These are phyloP conservation scores for Ogataea corticis DNA, from an alignment of 805 yeast species.

Conservation along the genomic window DNA sequence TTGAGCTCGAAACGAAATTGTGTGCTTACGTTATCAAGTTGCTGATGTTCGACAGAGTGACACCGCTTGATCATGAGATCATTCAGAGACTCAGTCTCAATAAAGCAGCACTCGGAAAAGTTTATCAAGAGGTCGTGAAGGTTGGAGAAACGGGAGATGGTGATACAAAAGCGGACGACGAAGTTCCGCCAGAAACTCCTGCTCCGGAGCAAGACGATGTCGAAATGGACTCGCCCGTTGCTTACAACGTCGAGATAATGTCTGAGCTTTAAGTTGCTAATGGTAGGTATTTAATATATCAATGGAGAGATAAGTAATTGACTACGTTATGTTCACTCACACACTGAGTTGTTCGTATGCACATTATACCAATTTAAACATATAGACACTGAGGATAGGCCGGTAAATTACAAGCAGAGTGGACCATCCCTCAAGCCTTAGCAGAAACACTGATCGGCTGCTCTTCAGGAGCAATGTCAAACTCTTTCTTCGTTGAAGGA, in stretches of 20 bases:
- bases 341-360: constrained; percentile 13
- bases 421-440: constrained; percentile 17
- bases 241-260: not conserved
- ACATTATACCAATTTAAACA: constrained; percentile 7
- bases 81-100: constrained; percentile 28
- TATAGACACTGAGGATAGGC: no score
- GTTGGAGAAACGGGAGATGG: not conserved
- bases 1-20: constrained; percentile 23
- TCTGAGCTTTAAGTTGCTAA: constrained; percentile 1
- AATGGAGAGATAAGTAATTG: not conserved
- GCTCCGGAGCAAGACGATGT: constrained; percentile 1
- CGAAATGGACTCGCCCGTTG: constrained; percentile 10
- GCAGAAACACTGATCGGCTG: constrained; percentile 30
- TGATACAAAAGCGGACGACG: not conserved
- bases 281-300: no score
- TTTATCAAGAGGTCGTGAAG: constrained; percentile 18
- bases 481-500: constrained; percentile 33
- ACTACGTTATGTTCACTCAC: constrained; percentile 1
- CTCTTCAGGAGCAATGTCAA: constrained; percentile 37
- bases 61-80: constrained; percentile 14
- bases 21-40: constrained; percentile 29
- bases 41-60: constrained; percentile 19
- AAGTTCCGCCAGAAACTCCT: not conserved
- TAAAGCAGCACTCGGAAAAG: constrained; percentile 22
- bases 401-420: not conserved